Base-by-base conservation (phyloP, 352 stramenopile species). In the Phytophthora syringae region DNA sequence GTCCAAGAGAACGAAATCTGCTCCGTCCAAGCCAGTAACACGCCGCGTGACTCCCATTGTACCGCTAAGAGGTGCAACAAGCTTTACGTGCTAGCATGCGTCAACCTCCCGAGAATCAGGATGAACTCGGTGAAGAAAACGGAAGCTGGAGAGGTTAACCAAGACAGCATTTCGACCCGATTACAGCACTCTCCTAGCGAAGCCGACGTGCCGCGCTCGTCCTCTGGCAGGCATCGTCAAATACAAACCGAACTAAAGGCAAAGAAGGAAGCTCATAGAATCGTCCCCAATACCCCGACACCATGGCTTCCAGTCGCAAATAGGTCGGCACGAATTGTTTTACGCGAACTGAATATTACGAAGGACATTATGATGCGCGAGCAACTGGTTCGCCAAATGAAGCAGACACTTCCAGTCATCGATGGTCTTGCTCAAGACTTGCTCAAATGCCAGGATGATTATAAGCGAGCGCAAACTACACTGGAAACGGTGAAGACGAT, bases 291-390 rank as follows among this genome's bases (percentile, higher is more conserved):
- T 22, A 42, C 32, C 6, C 53, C 47, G n/a, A 20, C 50, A 13
- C 53, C 55, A 18, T 71, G 53, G 61, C 50, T 74, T 48, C 62
- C 66, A 24, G n/a, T 22, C 37, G 48, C 53, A 0, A 48, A 64
- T 47, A 53, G 58, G 24, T 83, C 72, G 34, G 72, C 75, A 16
- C 57, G 44, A 10, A 69, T 84, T 37, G 74, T 86, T 24, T 45
- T 88, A 20, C 74, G 74, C 24, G 82, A 89, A 27, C 49, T 90
- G 7, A 54, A 63, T 24, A 72, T 84, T 30, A 82, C 69, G 13
- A 90, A 88, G 55, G 73, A 86, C 15, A 86, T 90, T 43, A 71
- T 88, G 52, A 65, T 84, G 59, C 77, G 82, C 5, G 79, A 90
- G 18, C 78, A 89, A 39, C 56, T 78, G n/a, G 58, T 85, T 16